Evolutionary conservation across 2,329 filamentous ascomycete species (phyloP).

Genomic region (Coniochaeta sp.): DNA sequence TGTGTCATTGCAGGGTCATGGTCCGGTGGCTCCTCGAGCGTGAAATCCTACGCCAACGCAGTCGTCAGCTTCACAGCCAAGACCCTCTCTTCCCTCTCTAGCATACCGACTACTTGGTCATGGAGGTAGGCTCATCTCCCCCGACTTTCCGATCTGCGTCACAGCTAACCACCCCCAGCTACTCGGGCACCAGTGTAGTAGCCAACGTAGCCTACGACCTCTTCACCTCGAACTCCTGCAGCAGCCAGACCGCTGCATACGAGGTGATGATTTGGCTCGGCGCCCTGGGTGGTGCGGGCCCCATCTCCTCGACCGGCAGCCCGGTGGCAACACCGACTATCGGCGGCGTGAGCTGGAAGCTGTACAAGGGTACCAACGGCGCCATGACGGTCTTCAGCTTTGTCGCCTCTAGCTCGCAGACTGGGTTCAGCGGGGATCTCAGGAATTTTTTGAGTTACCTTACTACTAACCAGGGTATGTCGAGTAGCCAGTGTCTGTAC

Average conservation of each 20-base stretch:
- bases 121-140: constrained; percentile 24
- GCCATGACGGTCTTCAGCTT: constrained; percentile 53
- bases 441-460: constrained; percentile 47
- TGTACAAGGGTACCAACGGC: constrained; percentile 54
- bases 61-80: constrained; percentile 23
- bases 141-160: not conserved
- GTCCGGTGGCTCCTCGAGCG: constrained; percentile 27
- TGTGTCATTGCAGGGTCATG: constrained; percentile 22
- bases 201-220: constrained; percentile 55
- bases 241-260: constrained; percentile 32
- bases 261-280: constrained; percentile 62
- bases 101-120: constrained; percentile 28
- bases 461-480: constrained; percentile 35
- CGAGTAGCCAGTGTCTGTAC: constrained; percentile 42
- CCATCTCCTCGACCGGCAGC: constrained; percentile 45
- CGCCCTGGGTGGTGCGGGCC: constrained; percentile 48
- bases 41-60: constrained; percentile 40
- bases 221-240: constrained; percentile 43
- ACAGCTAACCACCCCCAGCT: constrained; percentile 16
- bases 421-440: constrained; percentile 48
- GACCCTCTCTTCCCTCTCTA: constrained; percentile 24
- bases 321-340: constrained; percentile 44
- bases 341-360: constrained; percentile 44
- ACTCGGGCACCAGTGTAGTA: constrained; percentile 26
- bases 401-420: constrained; percentile 30